phyloP scores from a whole-genome alignment of 2,329 filamentous ascomycete genomes.

The Trichoderma hamatum region DNA sequence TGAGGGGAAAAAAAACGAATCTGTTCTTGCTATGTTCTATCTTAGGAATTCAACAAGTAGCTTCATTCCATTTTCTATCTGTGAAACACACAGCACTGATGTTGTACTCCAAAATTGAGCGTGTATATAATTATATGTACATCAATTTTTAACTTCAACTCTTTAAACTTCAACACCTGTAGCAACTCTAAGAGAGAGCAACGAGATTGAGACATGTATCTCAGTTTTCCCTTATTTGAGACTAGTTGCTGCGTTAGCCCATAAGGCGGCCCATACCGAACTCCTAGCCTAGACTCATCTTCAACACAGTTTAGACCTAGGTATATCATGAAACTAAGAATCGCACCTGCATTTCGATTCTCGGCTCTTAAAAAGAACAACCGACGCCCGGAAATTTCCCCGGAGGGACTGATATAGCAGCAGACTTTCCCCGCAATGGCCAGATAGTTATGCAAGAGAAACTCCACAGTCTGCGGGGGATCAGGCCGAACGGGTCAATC shows the following conservation, averaged over 20 bases:
- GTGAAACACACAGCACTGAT: too few species aligned
- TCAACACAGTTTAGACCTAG: background rate
- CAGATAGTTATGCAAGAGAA: background rate
- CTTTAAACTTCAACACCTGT: background rate
- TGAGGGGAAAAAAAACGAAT: too few species aligned
- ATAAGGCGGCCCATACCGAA: background rate
- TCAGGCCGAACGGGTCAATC: background rate
- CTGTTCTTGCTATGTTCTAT: too few species aligned
- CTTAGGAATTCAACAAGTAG: too few species aligned
- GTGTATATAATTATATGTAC: too few species aligned
- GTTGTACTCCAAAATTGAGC: too few species aligned
- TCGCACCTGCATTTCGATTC: background rate
- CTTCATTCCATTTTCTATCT: too few species aligned
- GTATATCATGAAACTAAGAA: background rate
- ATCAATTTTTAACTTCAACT: background rate
- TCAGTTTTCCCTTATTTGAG: background rate
- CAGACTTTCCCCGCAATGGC: background rate
- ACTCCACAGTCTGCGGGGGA: background rate
- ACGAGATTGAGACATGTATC: too few species aligned
- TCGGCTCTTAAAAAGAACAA: background rate
- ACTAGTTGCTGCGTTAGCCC: background rate
- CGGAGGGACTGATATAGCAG: background rate
- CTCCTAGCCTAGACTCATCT: background rate
- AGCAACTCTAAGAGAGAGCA: too few species aligned
- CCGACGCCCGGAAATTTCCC: conserved; percentile 7